These are phyloP conservation scores for Gliomastix tumulicola DNA, from an alignment of 2,329 filamentous ascomycete species.

Conservation along the genomic window DNA sequence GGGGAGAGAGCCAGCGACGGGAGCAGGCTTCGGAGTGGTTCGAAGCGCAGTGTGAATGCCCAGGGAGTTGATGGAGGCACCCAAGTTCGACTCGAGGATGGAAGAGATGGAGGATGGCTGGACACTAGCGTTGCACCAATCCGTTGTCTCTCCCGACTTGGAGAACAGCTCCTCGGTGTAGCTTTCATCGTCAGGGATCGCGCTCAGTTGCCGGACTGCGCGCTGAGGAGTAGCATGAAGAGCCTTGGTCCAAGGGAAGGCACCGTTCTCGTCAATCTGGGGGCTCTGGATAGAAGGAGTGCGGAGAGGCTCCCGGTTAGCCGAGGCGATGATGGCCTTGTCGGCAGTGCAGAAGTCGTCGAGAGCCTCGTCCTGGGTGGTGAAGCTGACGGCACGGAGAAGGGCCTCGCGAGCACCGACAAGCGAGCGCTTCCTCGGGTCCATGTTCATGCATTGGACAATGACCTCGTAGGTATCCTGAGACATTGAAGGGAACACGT, in stretches of 20 bases:
- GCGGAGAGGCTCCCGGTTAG: conserved; percentile 89
- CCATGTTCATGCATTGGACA: conserved; percentile 81
- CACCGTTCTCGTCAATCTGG: conserved; percentile 62
- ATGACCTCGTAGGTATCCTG: conserved; percentile 96
- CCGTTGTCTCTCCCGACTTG: conserved; percentile 62
- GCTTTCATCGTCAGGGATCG: conserved; percentile 72
- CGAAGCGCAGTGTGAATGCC: conserved; percentile 38
- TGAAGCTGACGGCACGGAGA: conserved; percentile 78
- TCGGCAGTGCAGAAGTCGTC: conserved; percentile 92
- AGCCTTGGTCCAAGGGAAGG: conserved; percentile 93
- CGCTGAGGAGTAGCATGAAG: conserved; percentile 69
- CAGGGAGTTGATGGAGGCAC: conserved; percentile 72
- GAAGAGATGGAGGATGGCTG: conserved; percentile 80
- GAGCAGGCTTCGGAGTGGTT: conserved; percentile 15
- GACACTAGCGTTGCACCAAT: conserved; percentile 72
- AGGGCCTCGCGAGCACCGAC: conserved; percentile 71
- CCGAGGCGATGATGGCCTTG: conserved; percentile 68
- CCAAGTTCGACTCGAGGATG: conserved; percentile 75
- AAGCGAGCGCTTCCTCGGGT: conserved; percentile 83
- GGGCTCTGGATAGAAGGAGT: conserved; percentile 93
- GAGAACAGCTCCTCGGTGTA: conserved; percentile 84
- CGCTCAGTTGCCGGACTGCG: conserved; percentile 74
- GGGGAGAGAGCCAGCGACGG: conserved; percentile 62
- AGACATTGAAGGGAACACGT: conserved; percentile 97
- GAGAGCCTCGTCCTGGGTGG: conserved; percentile 80